These are phyloP conservation scores for Panicum miliaceum DNA, from an alignment of 176 grass and related monocot species.

Conservation along the genomic window DNA sequence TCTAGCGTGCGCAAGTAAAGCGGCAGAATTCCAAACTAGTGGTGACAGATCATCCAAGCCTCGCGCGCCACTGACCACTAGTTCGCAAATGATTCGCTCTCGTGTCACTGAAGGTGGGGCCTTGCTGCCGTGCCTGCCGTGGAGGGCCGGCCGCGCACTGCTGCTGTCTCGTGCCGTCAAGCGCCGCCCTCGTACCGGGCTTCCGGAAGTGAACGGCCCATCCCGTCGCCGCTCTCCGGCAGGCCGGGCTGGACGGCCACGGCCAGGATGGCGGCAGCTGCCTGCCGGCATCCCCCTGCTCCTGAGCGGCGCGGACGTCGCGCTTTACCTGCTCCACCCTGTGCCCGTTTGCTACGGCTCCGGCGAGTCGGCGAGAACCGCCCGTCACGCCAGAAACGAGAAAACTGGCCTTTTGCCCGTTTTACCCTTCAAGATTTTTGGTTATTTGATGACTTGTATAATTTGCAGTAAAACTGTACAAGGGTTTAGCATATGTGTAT, in stretches of 20 bases:
- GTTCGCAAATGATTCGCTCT: background rate
- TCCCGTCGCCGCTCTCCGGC: background rate
- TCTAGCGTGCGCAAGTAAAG: background rate
- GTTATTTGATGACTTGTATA: no score
- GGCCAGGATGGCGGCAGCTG: background rate
- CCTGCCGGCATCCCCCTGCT: no score
- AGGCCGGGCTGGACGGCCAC: no score
- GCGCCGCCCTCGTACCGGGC: background rate
- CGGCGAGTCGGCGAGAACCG: background rate
- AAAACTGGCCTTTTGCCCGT: background rate
- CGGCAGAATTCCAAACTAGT: slow-evolving; percentile 14
- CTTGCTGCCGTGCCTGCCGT: no score
- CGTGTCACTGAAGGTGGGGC: no score
- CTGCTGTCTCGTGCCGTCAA: no score
- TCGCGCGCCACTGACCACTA: background rate
- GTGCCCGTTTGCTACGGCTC: background rate
- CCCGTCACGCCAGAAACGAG: background rate
- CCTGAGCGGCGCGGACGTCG: no score
- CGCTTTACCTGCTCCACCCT: no score
- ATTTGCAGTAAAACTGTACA: background rate
- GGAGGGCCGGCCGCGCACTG: no score
- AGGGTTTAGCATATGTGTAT: no score
- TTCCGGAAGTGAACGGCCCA: background rate
- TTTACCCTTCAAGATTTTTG: slow-evolving; percentile 8
- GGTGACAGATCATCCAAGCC: background rate